These are phyloP conservation scores for Thalassiosira livingstoniorum DNA, from an alignment of 352 stramenopile species.

Conservation along the genomic window DNA sequence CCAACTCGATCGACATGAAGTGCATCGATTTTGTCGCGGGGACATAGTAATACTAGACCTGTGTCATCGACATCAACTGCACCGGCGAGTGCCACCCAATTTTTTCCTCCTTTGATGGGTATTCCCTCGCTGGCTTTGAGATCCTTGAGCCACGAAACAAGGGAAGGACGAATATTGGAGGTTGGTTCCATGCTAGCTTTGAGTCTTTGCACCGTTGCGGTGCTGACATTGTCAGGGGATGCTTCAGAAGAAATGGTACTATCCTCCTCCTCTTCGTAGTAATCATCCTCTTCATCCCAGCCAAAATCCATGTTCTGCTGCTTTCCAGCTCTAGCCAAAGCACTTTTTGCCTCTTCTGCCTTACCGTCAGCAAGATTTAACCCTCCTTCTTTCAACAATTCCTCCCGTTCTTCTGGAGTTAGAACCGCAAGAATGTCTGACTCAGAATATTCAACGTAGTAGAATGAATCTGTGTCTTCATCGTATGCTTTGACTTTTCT, in stretches of 20 bases:
- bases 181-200: slow-evolving; percentile 44
- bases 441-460: slow-evolving; percentile 77
- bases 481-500: slow-evolving; percentile 74
- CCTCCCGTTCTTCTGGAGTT: slow-evolving; percentile 69
- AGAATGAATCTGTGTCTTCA: slow-evolving; percentile 55
- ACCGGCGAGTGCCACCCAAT: slow-evolving; percentile 76
- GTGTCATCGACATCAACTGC: slow-evolving; percentile 80
- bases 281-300: slow-evolving; percentile 24
- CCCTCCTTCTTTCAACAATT: slow-evolving; percentile 65
- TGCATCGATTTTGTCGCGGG: slow-evolving; percentile 55
- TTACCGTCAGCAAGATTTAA: slow-evolving; percentile 47
- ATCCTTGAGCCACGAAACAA: slow-evolving; percentile 81
- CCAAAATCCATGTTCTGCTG: slow-evolving; percentile 43
- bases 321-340: slow-evolving; percentile 44
- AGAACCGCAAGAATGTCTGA: slow-evolving; percentile 70
- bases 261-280: background rate
- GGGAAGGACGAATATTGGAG: slow-evolving; percentile 55
- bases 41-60: slow-evolving; percentile 75
- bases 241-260: slow-evolving; percentile 9
- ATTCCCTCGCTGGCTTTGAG: slow-evolving; percentile 64
- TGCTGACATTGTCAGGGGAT: background rate
- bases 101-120: slow-evolving; percentile 78
- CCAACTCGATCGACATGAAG: slow-evolving; percentile 70
- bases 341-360: slow-evolving; percentile 50
- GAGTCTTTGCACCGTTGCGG: slow-evolving; percentile 28